Evolutionary conservation across 1,139 yeast species (phyloP), one percentile per base, ranked within the genome.

Genomic region (Yamadazyma pseudoaaseri): DNA sequence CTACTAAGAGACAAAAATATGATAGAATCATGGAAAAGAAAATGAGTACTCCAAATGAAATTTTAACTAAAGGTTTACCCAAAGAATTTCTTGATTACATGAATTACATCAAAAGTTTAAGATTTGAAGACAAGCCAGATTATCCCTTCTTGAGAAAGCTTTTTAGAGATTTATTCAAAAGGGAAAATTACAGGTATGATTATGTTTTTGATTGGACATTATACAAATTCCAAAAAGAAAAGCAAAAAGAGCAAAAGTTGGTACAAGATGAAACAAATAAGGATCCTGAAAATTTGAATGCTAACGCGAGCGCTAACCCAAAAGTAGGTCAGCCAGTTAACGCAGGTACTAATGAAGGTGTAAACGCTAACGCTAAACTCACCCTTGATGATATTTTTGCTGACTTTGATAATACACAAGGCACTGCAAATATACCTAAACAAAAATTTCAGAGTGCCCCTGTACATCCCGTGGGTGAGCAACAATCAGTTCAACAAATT

Each of bases 161-260:
- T 41, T 84, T 92, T 63, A 80, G 97, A 54, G 97, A 90, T 56
- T 72, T 92, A 54, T 87, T 89, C 59, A 74, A 86, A 47, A 80
- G 94, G 45, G 92, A 90, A 58, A 87, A 87, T 43, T 92, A 87
- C 61, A 81, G 86, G 49, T 92, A 90, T 60, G 98, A 92, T 62
- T 92, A 89, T 61, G 81, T 92, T 16, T 92, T 89, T 63, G 98
- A 92, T 62, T 92, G 98, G 98, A 90, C 97, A 21, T 78, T 90
- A 54, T 83, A 86, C 65, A 81, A 86, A 66, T 82, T 82, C 64
- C 80, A 76, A 45, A 71, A 72, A 47, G 81, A 75, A 47, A 77
- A 82, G 64, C 78, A 81, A 61, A 71, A 80, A 51, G 76, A 71
- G 41, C 73, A 67, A 41, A 58, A 56, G 31, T 62, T 60, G 46